Base-by-base conservation (phyloP, 1,139 yeast species). In the Kodamaea fungicola region DNA sequence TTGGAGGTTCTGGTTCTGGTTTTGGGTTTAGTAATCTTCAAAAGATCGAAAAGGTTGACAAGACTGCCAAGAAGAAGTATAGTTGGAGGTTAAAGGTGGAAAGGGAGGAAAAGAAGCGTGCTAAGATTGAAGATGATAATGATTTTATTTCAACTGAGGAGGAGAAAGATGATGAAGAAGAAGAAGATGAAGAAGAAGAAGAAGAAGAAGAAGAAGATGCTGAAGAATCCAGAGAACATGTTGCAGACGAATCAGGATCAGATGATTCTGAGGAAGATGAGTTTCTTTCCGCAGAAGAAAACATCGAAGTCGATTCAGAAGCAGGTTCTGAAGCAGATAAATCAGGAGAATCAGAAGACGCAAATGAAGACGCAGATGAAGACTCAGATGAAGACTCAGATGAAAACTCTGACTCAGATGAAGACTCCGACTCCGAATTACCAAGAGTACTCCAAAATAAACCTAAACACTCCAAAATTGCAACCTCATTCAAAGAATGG, bases 21-120 rank as follows among this genome's bases (percentile, higher is more conserved):
- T 85, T 86, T 57, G 86, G 86, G 1, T 86, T 87, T 55, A 62
- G 68, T 8, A 76, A 79, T 50, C 61, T 82, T 10, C 74, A 75
- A 24, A 73, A 70, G 39, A 61, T 72, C 2, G 71, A 70, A 33
- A 73, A 67, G 40, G 36, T 42, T 4, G 51, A 51, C 40, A 51
- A 49, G 2, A 26, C 41, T 8, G 38, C 53, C 6, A 59, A 59
- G 38, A 70, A 79, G 39, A 69, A 67, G 50, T 70, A 71, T 42
- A 67, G 65, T 28, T 71, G 76, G 76, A 58, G 75, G 42, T 45
- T 61, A 25, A 54, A 55, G 35, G 60, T 71, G 6, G 73, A 66
- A 38, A 50, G 53, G 31, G 72, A 62, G 43, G 69, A 64, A 40
- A 66, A 54, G 47, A 66, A 62, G 47, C 50, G 58, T 31, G 42